Percentiles rank a stretch among this genome's conserved stretches.
Evolutionary conservation across 257 asterid genomes (phyloP).

Genomic region (Agastache rugosa): DNA sequence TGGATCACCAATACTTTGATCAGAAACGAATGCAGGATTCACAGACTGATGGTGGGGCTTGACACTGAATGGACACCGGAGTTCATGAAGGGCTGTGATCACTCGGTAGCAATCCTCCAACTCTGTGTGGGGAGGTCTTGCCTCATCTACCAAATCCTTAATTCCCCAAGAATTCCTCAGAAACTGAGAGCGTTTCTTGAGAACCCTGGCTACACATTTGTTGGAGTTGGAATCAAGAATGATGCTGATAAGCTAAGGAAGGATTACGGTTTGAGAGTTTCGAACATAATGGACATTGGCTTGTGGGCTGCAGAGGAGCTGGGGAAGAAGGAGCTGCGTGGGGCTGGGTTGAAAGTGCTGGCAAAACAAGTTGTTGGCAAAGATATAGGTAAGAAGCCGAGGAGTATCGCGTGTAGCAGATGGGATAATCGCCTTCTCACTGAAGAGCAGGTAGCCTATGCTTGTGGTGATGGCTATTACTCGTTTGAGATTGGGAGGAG

Average conservation of each 20-base stretch:
- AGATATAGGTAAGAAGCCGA: conserved; percentile 32
- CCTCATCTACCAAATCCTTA: conserved; percentile 37
- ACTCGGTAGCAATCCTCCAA: conserved; percentile 36
- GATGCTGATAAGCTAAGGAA: conserved; percentile 25
- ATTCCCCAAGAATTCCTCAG: conserved; percentile 19
- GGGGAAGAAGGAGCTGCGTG: neutral
- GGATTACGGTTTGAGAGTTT: conserved; percentile 23
- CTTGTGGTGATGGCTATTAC: conserved; percentile 42
- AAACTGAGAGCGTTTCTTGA: conserved; percentile 28
- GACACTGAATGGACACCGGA: conserved; percentile 33
- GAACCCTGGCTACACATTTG: conserved; percentile 31
- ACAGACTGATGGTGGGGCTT: conserved; percentile 36
- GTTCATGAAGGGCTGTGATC: neutral
- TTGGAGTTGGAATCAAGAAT: conserved; percentile 36
- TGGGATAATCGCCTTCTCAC: conserved; percentile 39
- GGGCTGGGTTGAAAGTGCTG: conserved; percentile 30
- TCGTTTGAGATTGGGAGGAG: conserved; percentile 42
- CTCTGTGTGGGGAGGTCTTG: conserved; percentile 36
- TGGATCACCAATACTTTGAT: conserved; percentile 27
- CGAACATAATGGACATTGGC: conserved; percentile 30
- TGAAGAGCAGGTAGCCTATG: conserved; percentile 37
- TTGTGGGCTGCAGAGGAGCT: conserved; percentile 29
- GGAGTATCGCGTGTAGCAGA: conserved; percentile 31
- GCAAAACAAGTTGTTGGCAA: conserved; percentile 32
- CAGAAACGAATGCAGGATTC: neutral